Evolutionary conservation across 306 rosid species (phyloP).

Genomic region (Cicer pinnatifidum): DNA sequence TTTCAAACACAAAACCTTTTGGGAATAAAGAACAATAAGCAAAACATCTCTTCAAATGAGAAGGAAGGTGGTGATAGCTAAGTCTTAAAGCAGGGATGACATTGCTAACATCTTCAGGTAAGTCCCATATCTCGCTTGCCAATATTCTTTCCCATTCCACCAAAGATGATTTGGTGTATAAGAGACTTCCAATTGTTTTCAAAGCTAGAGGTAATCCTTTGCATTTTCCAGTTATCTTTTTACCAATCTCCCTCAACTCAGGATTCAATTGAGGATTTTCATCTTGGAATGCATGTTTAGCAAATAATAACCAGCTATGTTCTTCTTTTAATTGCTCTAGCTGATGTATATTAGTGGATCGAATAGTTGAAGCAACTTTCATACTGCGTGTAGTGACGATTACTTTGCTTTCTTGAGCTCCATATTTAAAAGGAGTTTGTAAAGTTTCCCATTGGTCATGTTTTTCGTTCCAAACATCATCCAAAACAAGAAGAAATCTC

Average conservation of each 20-base stretch:
- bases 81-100: constrained; percentile 26
- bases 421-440: constrained; percentile 11
- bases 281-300: constrained; percentile 22
- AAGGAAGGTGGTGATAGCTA: constrained; percentile 40
- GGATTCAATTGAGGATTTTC: background rate
- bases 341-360: background rate
- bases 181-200: constrained; percentile 35
- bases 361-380: constrained; percentile 23
- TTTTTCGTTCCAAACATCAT: constrained; percentile 35
- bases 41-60: constrained; percentile 38
- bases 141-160: constrained; percentile 15
- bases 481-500: constrained; percentile 35
- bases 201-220: constrained; percentile 34
- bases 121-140: constrained; percentile 31
- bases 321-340: constrained; percentile 23
- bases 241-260: background rate
- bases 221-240: constrained; percentile 8
- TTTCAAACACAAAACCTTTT: constrained; percentile 19
- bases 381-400: constrained; percentile 31
- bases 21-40: constrained; percentile 36
- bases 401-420: constrained; percentile 26
- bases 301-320: background rate
- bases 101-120: background rate
- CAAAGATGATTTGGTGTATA: constrained; percentile 5
- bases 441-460: constrained; percentile 21